Percentiles rank a stretch among this genome's conserved stretches.
Evolutionary conservation across 371 early-diverging fungal species (phyloP).

Genomic region (Conidiobolus incongruus): DNA sequence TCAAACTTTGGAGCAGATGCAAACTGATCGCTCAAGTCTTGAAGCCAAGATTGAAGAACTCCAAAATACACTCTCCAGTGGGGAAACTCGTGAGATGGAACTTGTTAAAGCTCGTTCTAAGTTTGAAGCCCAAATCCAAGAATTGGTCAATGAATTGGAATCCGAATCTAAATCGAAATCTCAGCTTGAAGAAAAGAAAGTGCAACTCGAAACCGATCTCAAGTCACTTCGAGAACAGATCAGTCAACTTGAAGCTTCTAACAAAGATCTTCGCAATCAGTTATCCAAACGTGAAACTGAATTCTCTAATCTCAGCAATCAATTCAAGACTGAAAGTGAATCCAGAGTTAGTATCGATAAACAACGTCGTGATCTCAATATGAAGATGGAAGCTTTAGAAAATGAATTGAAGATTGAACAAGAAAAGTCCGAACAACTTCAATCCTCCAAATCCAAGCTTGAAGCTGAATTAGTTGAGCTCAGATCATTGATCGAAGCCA

Average conservation of each 20-base stretch:
- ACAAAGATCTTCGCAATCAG: constrained; percentile 24
- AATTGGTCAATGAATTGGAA: constrained; percentile 28
- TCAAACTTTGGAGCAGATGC: constrained; percentile 16
- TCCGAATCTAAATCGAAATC: constrained; percentile 18
- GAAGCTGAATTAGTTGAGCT: constrained; percentile 35
- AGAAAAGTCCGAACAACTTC: constrained; percentile 27
- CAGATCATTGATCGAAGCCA: constrained; percentile 36
- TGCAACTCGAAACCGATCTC: constrained; percentile 17
- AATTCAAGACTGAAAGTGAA: constrained; percentile 18
- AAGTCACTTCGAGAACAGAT: constrained; percentile 24
- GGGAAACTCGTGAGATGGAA: constrained; percentile 18
- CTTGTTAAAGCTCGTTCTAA: constrained; percentile 19
- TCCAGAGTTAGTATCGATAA: constrained; percentile 25
- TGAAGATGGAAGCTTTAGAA: constrained; percentile 30
- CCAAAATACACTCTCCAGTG: constrained; percentile 21
- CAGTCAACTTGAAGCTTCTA: constrained; percentile 16
- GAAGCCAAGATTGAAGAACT: constrained; percentile 27
- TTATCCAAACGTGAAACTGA: constrained; percentile 21
- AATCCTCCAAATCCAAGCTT: constrained; percentile 23
- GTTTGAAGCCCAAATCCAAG: constrained; percentile 19
- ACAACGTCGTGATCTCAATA: constrained; percentile 26
- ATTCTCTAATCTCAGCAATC: constrained; percentile 18
- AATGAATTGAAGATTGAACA: constrained; percentile 34
- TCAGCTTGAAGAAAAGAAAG: constrained; percentile 25
- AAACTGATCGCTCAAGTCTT: constrained; percentile 25